Base-by-base conservation (phyloP, 257 asterid genomes). In the Solanum microdontum region DNA sequence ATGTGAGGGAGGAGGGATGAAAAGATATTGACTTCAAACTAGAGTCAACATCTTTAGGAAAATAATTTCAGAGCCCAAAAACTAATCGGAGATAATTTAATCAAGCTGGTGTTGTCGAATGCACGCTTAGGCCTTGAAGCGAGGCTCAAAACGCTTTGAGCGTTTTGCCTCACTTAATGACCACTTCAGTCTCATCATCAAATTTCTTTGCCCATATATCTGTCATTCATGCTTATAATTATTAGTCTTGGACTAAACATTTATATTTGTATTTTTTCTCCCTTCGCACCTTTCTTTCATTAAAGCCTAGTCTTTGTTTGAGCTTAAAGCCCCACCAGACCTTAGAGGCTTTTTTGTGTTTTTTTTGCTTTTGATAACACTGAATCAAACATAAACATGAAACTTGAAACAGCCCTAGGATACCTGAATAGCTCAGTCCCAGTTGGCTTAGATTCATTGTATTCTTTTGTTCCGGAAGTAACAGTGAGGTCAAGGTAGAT, bases 371-470 rank as follows among this genome's bases (percentile, higher is more conserved):
- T 64, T 64, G 72, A 64, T 64, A 64, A 64, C 15, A 64, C 15
- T 10, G 72, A 84, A 68, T 39, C 80, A n/a, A 84, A 30, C 70
- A 69, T 39, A n/a, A n/a, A 66, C 24, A 26, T 2, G 39, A 37
- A 26, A 66, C 34, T 12, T n/a, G 19, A 68, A 74, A 9, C 66
- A 88, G 15, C 51, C 28, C 43, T 66, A 51, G 24, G 82, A 26
- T 88, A 95, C 98, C 99, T 94, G 97, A 97, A 97, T 34, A 97
- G 94, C 92, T 97, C 99, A 68, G 99, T 96, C 88, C 99, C 84
- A 89, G 89, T 91, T 8, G 99, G 98, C 87, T 89, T 89, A 89
- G 90, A 92, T 93, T 96, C 99, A 83, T 73, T 93, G 92, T 97
- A 96, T 86, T 93, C 98, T 91, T 93, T 95, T 37, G 95, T 88